phyloP scores from a whole-genome alignment of 2,329 filamentous ascomycete species.

The Juglanconis sp. region DNA sequence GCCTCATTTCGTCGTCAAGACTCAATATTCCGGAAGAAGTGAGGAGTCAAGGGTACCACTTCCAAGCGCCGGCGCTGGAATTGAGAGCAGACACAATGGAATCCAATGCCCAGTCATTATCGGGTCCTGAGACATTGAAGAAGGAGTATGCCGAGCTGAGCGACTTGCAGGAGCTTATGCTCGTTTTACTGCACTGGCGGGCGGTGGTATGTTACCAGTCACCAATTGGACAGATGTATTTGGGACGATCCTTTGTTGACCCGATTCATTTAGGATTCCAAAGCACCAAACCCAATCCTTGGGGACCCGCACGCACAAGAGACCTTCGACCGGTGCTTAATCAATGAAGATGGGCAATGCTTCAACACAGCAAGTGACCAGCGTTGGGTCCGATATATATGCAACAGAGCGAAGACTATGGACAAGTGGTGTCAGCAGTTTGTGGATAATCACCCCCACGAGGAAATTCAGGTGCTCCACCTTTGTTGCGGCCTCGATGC shows the following conservation, averaged over 20 bases:
- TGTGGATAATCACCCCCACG: background rate
- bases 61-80: too few relatives aligned
- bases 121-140: too few relatives aligned
- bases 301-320: conserved; percentile 7
- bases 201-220: too few relatives aligned
- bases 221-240: too few relatives aligned
- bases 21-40: too few relatives aligned
- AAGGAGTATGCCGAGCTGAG: too few relatives aligned
- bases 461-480: conserved; percentile 13
- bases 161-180: too few relatives aligned
- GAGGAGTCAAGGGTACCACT: too few relatives aligned
- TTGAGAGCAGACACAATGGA: too few relatives aligned
- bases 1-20: too few relatives aligned
- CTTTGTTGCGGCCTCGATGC: conserved; percentile 16
- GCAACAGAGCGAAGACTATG: conserved; percentile 1
- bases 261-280: background rate
- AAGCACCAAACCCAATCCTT: conserved; percentile 10
- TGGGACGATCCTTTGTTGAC: background rate
- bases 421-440: conserved; percentile 14
- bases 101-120: too few relatives aligned
- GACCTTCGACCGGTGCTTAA: conserved; percentile 4
- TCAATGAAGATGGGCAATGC: background rate
- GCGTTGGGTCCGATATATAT: conserved; percentile 9
- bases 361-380: background rate
- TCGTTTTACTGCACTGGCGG: too few relatives aligned